Evolutionary conservation across 2,329 filamentous ascomycete species (phyloP), one percentile per base, ranked within the genome.

Genomic region (Aspergillus tubingensis): DNA sequence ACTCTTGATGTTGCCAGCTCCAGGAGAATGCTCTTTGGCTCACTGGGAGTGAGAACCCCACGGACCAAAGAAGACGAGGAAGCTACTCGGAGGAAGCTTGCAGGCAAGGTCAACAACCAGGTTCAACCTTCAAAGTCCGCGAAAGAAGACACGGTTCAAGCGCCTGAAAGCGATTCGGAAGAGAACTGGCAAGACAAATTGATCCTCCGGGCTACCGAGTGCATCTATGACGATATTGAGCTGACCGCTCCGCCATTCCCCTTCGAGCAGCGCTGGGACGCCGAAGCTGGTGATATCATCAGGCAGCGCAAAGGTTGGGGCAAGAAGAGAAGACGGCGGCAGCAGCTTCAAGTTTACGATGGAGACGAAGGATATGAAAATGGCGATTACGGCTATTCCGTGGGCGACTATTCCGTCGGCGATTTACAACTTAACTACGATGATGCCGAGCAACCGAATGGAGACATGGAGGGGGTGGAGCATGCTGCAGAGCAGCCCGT

Each of bases 211-310:
- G 93, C 91, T 21, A 91, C 96, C 0, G 94, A 98, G 74, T 97
- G 93, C 75, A 86, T 87, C 63, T 83, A 90, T n/a, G 84, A 90
- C 30, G 84, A 82, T 5, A 78, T 91, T 41, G 79, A 84, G 32
- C 80, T 96, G 49, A 90, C 85, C 56, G 84, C 91, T 36, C 93
- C 94, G 0, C 91, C 93, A 0, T 97, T 96, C 70, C 93, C 93
- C 0, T 97, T 97, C 74, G 82, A 90, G 15, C 92, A 97, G 74
- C 85, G 91, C 50, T 97, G 93, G 94, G 91, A 96, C 74, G 84
- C 86, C 3, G 88, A 92, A 62, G 90, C 93, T 68, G 83, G 85
- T 56, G 65, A 70, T 53, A 71, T 65, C 69, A 81, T 80, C 65
- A 76, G 69, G 59, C 73, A 74, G 63, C 72, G 66, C 60, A 77